Evolutionary conservation across 257 asterid species (phyloP).

Genomic region (Rehmannia glutinosa): DNA sequence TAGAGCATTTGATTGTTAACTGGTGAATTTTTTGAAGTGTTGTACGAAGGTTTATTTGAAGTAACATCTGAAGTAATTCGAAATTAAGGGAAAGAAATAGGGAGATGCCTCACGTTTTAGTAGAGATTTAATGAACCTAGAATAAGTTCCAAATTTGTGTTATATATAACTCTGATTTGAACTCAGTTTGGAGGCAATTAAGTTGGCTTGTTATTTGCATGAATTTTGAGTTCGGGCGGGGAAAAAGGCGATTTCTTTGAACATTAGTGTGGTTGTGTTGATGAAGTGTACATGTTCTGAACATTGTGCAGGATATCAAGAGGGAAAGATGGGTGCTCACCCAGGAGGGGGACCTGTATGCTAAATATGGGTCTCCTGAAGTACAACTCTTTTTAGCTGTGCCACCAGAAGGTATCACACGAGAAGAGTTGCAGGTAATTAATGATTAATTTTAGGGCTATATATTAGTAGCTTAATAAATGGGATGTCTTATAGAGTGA

Average conservation of each 20-base stretch:
- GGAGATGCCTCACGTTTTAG: neutral
- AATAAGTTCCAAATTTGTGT: neutral
- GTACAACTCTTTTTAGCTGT: slow-evolving; percentile 66
- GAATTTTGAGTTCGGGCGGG: neutral
- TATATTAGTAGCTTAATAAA: slow-evolving; percentile 4
- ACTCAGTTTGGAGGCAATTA: neutral
- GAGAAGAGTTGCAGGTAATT: slow-evolving; percentile 73
- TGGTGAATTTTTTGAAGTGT: neutral
- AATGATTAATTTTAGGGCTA: neutral
- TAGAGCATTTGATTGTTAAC: neutral
- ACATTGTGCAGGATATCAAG: slow-evolving; percentile 68
- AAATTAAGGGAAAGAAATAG: neutral
- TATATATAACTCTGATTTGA: neutral
- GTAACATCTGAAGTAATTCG: neutral
- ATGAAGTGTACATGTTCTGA: neutral
- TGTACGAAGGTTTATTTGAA: neutral
- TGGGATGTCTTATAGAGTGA: slow-evolving; percentile 3
- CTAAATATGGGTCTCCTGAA: slow-evolving; percentile 83
- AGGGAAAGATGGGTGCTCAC: slow-evolving; percentile 82
- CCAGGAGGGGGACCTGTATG: slow-evolving; percentile 68
- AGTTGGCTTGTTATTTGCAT: neutral
- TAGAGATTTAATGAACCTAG: neutral
- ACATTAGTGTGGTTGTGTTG: slow-evolving; percentile 7
- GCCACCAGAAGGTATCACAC: slow-evolving; percentile 70
- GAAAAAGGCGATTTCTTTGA: neutral